Percentiles rank a stretch among this genome's conserved stretches.
Evolutionary conservation across 148 eudicot species (phyloP).

Genomic region (Spergularia marina): DNA sequence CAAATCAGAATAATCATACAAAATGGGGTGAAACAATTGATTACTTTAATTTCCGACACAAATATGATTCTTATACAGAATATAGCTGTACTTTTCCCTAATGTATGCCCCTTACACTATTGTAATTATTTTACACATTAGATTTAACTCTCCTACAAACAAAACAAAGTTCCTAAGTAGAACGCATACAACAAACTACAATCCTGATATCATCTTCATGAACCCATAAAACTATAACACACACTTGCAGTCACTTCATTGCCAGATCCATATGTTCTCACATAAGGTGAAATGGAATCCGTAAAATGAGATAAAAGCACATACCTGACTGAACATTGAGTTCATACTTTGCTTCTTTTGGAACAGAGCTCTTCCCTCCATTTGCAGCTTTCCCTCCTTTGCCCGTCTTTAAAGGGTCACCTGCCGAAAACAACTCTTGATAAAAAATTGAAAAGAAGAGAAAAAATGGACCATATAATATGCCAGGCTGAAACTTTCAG

Average conservation of each 20-base stretch:
- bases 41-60: no score
- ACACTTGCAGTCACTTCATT: background rate
- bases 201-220: background rate
- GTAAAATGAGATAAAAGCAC: conserved; percentile 17
- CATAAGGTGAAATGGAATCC: background rate
- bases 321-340: conserved; percentile 60
- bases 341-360: conserved; percentile 43
- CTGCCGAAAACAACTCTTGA: conserved; percentile 5
- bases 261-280: background rate
- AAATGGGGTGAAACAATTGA: no score
- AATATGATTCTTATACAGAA: no score
- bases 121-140: no score
- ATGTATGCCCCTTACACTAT: no score
- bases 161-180: no score
- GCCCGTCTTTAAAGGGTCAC: conserved; percentile 45
- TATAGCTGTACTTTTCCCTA: no score
- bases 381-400: conserved; percentile 55
- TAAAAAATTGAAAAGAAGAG: background rate
- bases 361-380: conserved; percentile 43
- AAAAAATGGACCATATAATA: background rate
- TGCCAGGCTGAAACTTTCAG: background rate
- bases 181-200: no score
- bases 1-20: no score
- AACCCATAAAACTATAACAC: background rate
- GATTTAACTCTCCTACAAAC: no score